phyloP scores from a whole-genome alignment of 495 filamentous ascomycete species.

The Tuber umbilicatum region DNA sequence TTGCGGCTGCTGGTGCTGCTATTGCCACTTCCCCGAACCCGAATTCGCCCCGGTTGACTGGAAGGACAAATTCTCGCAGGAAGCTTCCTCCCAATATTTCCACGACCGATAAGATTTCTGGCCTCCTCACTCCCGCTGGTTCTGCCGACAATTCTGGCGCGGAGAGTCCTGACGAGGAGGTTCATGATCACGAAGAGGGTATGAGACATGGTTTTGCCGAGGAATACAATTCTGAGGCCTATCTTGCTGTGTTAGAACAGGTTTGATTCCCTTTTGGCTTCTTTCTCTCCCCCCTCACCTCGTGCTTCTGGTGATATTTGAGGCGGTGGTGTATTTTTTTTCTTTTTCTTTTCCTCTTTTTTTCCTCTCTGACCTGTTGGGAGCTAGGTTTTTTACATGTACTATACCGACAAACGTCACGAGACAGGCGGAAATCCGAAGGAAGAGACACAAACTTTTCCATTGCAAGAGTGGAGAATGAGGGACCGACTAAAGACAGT shows the following conservation, averaged over 20 bases:
- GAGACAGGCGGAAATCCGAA: conserved; percentile 93
- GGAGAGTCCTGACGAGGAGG: conserved; percentile 40
- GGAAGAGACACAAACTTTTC: conserved; percentile 52
- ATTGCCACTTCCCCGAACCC: conserved; percentile 27
- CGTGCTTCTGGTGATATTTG: background rate
- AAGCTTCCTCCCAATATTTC: conserved; percentile 35
- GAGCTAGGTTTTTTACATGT: conserved; percentile 89
- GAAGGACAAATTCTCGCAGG: conserved; percentile 37
- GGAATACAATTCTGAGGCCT: conserved; percentile 59
- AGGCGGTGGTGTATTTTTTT: background rate
- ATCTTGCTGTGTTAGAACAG: conserved; percentile 45
- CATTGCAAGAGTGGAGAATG: conserved; percentile 91
- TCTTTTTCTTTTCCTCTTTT: too few species aligned
- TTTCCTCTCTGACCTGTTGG: background rate
- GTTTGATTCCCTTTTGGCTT: conserved; percentile 40
- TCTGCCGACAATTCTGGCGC: conserved; percentile 34
- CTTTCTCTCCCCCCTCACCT: background rate
- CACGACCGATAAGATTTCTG: conserved; percentile 17
- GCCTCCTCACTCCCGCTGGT: conserved; percentile 32
- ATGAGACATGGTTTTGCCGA: conserved; percentile 62
- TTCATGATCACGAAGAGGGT: conserved; percentile 33
- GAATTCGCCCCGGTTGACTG: conserved; percentile 17
- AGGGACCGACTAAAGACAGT: conserved; percentile 93
- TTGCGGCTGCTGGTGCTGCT: conserved; percentile 19
- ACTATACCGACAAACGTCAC: conserved; percentile 94